Percentiles rank a stretch among this genome's conserved stretches.
Conservation (phyloP, 2,329 filamentous ascomycete genomes). For the Emydomyces testavorans region DNA sequence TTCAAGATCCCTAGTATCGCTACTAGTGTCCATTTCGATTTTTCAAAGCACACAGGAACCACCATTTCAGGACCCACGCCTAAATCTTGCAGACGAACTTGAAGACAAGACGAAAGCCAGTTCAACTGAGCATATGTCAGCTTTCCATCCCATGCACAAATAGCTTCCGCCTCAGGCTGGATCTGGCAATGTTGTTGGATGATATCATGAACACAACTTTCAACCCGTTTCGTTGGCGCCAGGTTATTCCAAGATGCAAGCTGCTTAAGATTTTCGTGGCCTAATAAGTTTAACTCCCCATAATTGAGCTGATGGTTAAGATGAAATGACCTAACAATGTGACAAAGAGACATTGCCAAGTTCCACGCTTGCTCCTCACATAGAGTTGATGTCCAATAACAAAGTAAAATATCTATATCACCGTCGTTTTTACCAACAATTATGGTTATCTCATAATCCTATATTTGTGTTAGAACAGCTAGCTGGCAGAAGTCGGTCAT, state of each 20-base stretch:
- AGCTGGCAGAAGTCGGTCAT: no score
- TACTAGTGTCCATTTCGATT: constrained; percentile 15
- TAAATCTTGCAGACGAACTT: constrained; percentile 13
- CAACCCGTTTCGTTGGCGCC: constrained; percentile 1
- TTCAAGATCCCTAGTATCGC: constrained; percentile 16
- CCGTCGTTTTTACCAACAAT: no score
- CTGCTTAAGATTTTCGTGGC: constrained; percentile 4
- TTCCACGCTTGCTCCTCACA: no score
- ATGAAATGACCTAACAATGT: no score
- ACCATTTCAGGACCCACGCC: constrained; percentile 18
- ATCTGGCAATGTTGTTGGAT: constrained; percentile 12
- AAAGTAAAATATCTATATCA: no score
- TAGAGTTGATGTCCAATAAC: no score
- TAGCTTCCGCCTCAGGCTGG: constrained; percentile 16
- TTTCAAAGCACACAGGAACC: constrained; percentile 15
- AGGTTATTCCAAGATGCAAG: constrained; percentile 6
- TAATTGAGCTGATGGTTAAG: no score
- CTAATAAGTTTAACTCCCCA: no score
- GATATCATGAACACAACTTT: constrained; percentile 17
- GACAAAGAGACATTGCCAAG: no score
- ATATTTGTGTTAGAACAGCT: no score
- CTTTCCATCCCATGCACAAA: constrained; percentile 19
- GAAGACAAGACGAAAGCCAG: constrained; percentile 17
- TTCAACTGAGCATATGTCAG: constrained; percentile 16
- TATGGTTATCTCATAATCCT: no score